These are phyloP conservation scores for Panellus pusillus DNA, from an alignment of 768 basidiomycete species.

Conservation along the genomic window DNA sequence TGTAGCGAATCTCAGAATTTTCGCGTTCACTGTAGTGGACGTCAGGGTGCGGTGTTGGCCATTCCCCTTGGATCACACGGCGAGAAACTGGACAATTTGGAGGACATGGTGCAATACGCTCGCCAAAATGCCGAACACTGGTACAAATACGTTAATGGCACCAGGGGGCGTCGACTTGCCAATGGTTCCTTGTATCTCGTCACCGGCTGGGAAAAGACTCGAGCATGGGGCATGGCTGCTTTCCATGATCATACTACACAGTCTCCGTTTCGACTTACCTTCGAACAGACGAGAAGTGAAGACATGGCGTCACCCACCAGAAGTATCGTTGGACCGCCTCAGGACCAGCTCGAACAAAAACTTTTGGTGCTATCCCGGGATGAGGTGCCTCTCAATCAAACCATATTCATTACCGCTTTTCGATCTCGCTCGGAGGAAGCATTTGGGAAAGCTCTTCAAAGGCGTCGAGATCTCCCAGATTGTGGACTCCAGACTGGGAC, in stretches of 20 bases:
- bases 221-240: constrained; percentile 19
- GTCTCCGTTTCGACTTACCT: neutral
- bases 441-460: constrained; percentile 7
- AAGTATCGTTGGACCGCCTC: neutral
- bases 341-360: neutral
- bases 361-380: neutral
- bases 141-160: constrained; percentile 20
- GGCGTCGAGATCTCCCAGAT: neutral
- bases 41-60: constrained; percentile 18
- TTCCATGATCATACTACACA: constrained; percentile 2
- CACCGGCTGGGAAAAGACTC: constrained; percentile 23
- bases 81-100: constrained; percentile 7
- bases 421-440: constrained; percentile 1
- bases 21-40: too few relatives aligned
- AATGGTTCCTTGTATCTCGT: constrained; percentile 23
- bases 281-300: neutral
- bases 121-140: constrained; percentile 17
- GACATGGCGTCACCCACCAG: too few relatives aligned
- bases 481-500: neutral
- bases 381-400: neutral
- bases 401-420: constrained; percentile 1
- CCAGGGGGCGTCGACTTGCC: constrained; percentile 3
- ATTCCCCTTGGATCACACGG: constrained; percentile 20
- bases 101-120: constrained; percentile 11
- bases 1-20: too few relatives aligned